Evolutionary conservation across 129 eudicot genomes (phyloP), one percentile per base, ranked within the genome.

Genomic region (Sambucus nigra): DNA sequence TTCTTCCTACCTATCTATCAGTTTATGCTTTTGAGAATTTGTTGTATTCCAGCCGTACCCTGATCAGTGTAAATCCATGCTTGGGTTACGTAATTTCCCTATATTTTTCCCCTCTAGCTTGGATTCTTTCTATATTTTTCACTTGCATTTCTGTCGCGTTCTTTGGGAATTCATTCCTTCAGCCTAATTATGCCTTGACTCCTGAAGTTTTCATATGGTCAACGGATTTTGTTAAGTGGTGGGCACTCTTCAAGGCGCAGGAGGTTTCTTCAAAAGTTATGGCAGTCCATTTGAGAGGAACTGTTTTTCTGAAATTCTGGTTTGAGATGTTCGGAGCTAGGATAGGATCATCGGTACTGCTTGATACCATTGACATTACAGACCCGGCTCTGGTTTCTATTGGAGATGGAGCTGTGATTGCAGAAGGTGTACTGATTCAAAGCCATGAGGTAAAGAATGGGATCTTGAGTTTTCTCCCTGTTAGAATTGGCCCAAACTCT

Each of bases 161-260:
- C 29, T 68, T 86, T 1, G 95, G 95, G 42, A 78, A 68, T 40
- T 73, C 92, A 13, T 78, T 86, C 40, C 95, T 86, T 16, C 82
- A 70, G 52, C 92, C 92, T 41, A 86, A 86, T 46, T 81, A 86
- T 63, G 81, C 77, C 52, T 44, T 86, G 39, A 86, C 51, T 47
- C 92, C 87, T 16, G 77, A 78, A 53, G 70, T 74, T 59, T 81
- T 92, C 41, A 73, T 78, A 5, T 86, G 87, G 92, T 86, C 95
- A 1, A 12, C 66, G 19, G 84, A 81, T 65, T 86, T 72, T 46
- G 76, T 86, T 26, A 86, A 81, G 71, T 86, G 95, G 95, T 86
- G 95, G 95, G 76, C 95, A 15, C 87, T 86, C 20, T 81, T 81
- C 77, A 86, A 86, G 71, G 87, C 82, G 12, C 95, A 86, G 40